A percentile compares a stretch with the other conserved stretches of the same genome.
Conservation (phyloP, 2,329 filamentous ascomycete species). For the Ceratocystis diversiconidia region DNA sequence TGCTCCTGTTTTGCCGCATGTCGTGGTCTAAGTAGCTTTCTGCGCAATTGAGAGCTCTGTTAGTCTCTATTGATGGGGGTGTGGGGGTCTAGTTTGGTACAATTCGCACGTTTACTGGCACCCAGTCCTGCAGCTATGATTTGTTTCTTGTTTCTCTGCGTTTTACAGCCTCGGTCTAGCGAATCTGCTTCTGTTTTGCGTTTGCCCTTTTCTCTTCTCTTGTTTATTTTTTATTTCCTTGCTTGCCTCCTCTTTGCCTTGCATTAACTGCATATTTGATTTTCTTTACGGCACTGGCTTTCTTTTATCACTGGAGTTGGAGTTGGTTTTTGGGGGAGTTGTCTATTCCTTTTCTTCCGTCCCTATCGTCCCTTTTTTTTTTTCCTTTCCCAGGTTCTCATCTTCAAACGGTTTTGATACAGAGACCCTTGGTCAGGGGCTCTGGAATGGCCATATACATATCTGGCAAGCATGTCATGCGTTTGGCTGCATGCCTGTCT, state of each 20-base stretch:
- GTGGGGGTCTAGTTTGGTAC: too few species aligned
- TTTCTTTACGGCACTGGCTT: conserved; percentile 18
- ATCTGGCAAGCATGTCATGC: neutral
- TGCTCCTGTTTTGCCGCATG: conserved; percentile 15
- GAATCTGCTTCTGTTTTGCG: conserved; percentile 17
- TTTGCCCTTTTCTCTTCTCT: conserved; percentile 15
- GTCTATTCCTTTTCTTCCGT: conserved; percentile 11
- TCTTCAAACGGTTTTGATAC: neutral
- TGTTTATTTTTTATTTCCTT: conserved; percentile 7
- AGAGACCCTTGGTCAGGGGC: neutral
- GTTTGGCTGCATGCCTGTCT: conserved; percentile 1
- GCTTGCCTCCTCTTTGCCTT: conserved; percentile 4
- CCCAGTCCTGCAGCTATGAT: conserved; percentile 1
- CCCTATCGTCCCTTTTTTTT: conserved; percentile 8
- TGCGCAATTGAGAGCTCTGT: neutral
- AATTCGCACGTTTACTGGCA: neutral
- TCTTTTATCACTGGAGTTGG: conserved; percentile 18
- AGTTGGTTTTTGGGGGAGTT: conserved; percentile 16
- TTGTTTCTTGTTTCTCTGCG: conserved; percentile 15
- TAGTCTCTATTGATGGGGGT: neutral
- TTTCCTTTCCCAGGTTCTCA: neutral
- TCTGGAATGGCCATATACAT: neutral
- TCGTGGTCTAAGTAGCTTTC: conserved; percentile 5
- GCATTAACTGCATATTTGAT: conserved; percentile 18
- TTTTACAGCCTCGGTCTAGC: conserved; percentile 5